Evolutionary conservation across 768 basidiomycete species (phyloP).

Genomic region (Boletus edulis): DNA sequence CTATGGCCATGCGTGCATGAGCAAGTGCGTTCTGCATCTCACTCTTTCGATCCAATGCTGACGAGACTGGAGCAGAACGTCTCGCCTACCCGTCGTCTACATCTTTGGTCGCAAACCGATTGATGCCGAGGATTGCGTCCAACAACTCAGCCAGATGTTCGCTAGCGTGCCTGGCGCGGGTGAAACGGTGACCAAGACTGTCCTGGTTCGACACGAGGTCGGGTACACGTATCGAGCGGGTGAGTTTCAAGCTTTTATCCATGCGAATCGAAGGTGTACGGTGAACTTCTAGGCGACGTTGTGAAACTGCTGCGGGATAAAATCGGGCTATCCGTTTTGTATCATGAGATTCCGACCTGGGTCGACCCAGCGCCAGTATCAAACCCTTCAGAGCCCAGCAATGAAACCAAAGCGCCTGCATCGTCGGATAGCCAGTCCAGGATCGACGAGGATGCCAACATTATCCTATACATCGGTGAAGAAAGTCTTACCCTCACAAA

Average conservation of each 20-base stretch:
- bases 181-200: slow-evolving; percentile 19
- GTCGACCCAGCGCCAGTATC: slow-evolving; percentile 12
- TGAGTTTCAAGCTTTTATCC: slow-evolving; percentile 23
- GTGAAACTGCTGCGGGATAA: slow-evolving; percentile 19
- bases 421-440: background rate
- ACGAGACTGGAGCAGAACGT: slow-evolving; percentile 54
- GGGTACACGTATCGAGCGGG: slow-evolving; percentile 69
- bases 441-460: background rate
- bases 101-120: slow-evolving; percentile 79
- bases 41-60: background rate
- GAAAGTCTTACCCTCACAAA: slow-evolving; percentile 83
- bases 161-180: slow-evolving; percentile 4
- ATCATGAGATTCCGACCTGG: slow-evolving; percentile 34
- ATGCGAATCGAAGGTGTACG: background rate
- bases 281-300: slow-evolving; percentile 16
- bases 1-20: slow-evolving; percentile 96
- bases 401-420: background rate
- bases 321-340: slow-evolving; percentile 33
- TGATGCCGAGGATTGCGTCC: slow-evolving; percentile 51
- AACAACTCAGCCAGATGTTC: slow-evolving; percentile 38
- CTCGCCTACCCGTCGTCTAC: slow-evolving; percentile 85
- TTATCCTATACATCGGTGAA: slow-evolving; percentile 66
- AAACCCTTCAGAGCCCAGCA: background rate
- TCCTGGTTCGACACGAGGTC: slow-evolving; percentile 75
- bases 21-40: slow-evolving; percentile 56